Evolutionary conservation across 164 flowering plant species (phyloP), one percentile per base, ranked within the genome.

Genomic region (Dillenia turbinata): DNA sequence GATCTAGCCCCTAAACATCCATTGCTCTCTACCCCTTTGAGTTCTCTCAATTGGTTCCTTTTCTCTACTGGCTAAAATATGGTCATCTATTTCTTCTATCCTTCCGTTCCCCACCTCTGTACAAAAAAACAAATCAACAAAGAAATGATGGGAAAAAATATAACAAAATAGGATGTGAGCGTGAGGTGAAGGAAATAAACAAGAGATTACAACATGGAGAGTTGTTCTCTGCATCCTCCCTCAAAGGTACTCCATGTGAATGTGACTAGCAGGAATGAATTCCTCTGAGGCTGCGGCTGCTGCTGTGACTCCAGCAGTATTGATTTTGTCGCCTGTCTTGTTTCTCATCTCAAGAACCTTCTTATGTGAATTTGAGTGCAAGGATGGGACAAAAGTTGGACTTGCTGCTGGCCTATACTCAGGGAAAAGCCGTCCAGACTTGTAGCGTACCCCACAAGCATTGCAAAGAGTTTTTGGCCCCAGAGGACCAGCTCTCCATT

Each of bases 381-480:
- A 7, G 0, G 90, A 59, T 6, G 97, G 84, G n/a, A 82, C 77
- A 60, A 88, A 93, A 0, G 91, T 90, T 1, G 98, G 97, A 65
- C 98, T 93, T 9, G 98, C 98, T 0, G 97, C 98, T 0, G 98
- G 98, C 7, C 97, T 83, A 73, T 93, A 93, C 73, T 93, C 97
- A 0, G 98, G 98, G 83, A 79, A 93, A 63, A 90, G 86, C 40
- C 98, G 73, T 54, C 98, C 98, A 0, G 97, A 90, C 77, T 90
- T 93, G 78, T 76, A 80, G 15, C 98, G 94, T 9, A 93, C 98
- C 2, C 98, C 97, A 60, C 98, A 93, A 0, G 98, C 98, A 58
- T 93, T 93, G 85, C 98, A 90, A 0, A 93, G 92, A 6, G 97
- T 89, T 72, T 90, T 93, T 2, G 98, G 98, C 6, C 98, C 97